Percentiles rank a stretch among this genome's conserved stretches.
Conservation (phyloP, 2,329 filamentous ascomycete genomes). For the Calonectria fujianensis region DNA sequence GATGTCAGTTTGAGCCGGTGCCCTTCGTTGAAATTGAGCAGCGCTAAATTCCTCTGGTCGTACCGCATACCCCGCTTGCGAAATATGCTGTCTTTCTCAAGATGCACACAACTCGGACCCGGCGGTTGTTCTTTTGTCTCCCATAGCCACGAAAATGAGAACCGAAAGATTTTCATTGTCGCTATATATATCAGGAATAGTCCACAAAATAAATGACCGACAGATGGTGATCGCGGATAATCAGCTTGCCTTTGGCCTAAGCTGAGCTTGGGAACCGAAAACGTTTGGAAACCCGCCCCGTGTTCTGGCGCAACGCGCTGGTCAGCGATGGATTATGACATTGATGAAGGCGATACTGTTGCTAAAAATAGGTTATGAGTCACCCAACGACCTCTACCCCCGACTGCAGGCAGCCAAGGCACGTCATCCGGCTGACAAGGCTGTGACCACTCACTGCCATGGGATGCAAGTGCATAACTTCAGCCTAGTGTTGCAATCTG, state of each 20-base stretch:
- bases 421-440: neutral
- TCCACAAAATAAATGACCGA: neutral
- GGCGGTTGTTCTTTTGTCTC: neutral
- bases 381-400: too few species aligned
- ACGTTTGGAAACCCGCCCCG: neutral
- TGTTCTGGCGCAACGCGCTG: neutral
- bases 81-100: neutral
- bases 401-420: too few species aligned
- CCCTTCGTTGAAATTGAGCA: neutral
- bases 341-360: neutral
- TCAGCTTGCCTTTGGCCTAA: neutral
- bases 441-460: neutral
- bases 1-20: neutral
- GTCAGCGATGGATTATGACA: neutral
- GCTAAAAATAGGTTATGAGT: neutral
- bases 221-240: neutral
- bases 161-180: neutral
- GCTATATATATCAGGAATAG: neutral
- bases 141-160: neutral
- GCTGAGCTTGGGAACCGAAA: neutral
- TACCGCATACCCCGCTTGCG: neutral
- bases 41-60: neutral
- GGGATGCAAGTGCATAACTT: neutral
- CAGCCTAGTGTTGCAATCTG: neutral
- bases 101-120: neutral